Evolutionary conservation across 306 rosid genomes (phyloP).

Genomic region (Gillenia trifoliata): DNA sequence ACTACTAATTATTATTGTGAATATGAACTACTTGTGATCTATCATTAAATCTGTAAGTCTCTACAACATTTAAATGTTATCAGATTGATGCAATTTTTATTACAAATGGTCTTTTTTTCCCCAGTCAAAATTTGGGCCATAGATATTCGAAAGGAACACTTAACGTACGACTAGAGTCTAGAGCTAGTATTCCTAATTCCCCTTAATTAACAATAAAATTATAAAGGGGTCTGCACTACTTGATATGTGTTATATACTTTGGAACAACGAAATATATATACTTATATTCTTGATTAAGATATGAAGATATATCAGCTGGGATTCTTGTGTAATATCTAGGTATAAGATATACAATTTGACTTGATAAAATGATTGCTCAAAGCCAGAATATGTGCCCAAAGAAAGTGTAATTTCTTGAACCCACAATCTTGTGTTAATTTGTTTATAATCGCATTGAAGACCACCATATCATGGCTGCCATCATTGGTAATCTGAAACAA

Average conservation of each 20-base stretch:
- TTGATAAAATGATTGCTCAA: constrained; percentile 30
- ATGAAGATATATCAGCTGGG: neutral
- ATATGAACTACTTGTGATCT: neutral
- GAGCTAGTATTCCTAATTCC: neutral
- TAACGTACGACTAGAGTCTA: neutral
- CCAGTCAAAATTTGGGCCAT: neutral
- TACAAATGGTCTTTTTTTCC: neutral
- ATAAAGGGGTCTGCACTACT: neutral
- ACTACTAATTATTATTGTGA: no score
- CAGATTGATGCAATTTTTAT: neutral
- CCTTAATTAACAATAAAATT: neutral
- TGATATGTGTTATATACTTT: neutral
- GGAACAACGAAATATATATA: constrained; percentile 8
- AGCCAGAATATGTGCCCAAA: constrained; percentile 30
- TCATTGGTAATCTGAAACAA: constrained; percentile 55
- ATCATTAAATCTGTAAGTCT: neutral
- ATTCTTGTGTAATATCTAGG: constrained; percentile 15
- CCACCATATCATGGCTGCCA: constrained; percentile 52
- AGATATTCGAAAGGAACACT: neutral
- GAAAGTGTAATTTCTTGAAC: constrained; percentile 47
- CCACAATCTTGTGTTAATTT: constrained; percentile 39
- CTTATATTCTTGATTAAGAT: neutral
- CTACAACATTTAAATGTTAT: neutral
- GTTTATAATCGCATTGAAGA: constrained; percentile 50
- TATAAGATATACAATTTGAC: constrained; percentile 20